Evolutionary conservation across 2,329 filamentous ascomycete species (phyloP).

Genomic region (Aspergillus novoparasiticus): DNA sequence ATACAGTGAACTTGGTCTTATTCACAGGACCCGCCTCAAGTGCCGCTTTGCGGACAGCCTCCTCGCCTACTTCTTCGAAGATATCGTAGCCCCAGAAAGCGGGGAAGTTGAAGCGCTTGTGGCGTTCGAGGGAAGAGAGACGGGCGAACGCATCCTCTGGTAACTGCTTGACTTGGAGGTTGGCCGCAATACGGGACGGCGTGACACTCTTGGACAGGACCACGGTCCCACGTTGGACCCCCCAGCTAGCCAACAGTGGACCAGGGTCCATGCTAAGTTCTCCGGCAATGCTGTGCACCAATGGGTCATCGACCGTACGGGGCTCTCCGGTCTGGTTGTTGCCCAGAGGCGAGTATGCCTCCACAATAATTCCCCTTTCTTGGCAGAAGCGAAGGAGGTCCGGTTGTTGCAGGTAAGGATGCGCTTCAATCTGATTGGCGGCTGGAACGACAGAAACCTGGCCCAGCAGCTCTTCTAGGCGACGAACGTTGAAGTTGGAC

Average conservation of each 20-base stretch:
- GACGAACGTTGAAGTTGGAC: constrained; percentile 71
- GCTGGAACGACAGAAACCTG: constrained; percentile 67
- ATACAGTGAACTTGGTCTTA: constrained; percentile 27
- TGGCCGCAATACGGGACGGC: constrained; percentile 50
- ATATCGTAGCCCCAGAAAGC: constrained; percentile 36
- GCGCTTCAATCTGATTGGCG: constrained; percentile 65
- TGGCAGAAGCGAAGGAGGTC: constrained; percentile 57
- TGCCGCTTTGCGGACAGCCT: constrained; percentile 23
- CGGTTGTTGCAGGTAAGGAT: constrained; percentile 41
- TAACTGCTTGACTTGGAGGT: constrained; percentile 40
- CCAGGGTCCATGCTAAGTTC: constrained; percentile 60
- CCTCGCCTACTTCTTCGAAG: constrained; percentile 35
- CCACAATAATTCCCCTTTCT: constrained; percentile 56
- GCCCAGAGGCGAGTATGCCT: constrained; percentile 56
- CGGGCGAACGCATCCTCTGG: constrained; percentile 28
- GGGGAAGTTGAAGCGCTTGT: constrained; percentile 38
- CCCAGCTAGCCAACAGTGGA: constrained; percentile 58
- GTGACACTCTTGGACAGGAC: constrained; percentile 59
- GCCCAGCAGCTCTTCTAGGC: constrained; percentile 71
- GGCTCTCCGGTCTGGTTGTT: constrained; percentile 52
- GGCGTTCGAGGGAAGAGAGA: constrained; percentile 32
- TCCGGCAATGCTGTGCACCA: constrained; percentile 63
- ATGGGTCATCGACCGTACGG: constrained; percentile 58
- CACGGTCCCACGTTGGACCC: constrained; percentile 55
- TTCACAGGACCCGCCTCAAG: constrained; percentile 19